These are phyloP conservation scores for Hypholoma fasciculare DNA, from an alignment of 768 basidiomycete genomes.

Conservation along the genomic window DNA sequence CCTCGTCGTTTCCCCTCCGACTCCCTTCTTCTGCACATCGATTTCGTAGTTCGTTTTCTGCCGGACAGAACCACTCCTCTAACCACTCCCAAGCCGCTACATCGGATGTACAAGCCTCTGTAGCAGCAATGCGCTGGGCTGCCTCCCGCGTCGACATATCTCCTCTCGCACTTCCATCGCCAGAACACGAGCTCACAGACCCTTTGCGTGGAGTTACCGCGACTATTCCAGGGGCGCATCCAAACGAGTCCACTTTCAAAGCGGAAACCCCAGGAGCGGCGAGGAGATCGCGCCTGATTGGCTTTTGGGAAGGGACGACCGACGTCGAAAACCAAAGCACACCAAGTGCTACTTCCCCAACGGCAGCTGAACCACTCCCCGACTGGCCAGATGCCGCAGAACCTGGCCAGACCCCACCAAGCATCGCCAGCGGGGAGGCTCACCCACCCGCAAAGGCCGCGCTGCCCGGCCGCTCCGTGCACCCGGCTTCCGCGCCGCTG, in stretches of 20 bases:
- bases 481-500: conserved; percentile 19
- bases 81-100: conserved; percentile 20
- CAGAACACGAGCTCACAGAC: conserved; percentile 89
- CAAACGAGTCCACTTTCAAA: conserved; percentile 18
- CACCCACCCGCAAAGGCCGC: neutral
- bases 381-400: neutral
- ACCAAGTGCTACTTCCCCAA: neutral
- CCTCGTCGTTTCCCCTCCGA: neutral
- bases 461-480: neutral
- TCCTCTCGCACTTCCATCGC: conserved; percentile 85
- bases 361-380: neutral
- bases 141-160: conserved; percentile 81
- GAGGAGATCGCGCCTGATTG: conserved; percentile 58
- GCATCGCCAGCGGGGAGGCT: neutral
- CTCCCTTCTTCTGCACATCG: conserved; percentile 30
- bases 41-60: conserved; percentile 32
- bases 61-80: conserved; percentile 14
- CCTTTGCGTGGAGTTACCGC: conserved; percentile 80
- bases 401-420: neutral
- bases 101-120: conserved; percentile 60
- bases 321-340: conserved; percentile 45
- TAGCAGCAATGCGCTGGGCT: conserved; percentile 86
- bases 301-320: conserved; percentile 79
- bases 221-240: conserved; percentile 64
- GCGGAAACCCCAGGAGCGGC: conserved; percentile 45